Evolutionary conservation across 805 yeast species (phyloP).

Genomic region (Blastobotrys attinorum): DNA sequence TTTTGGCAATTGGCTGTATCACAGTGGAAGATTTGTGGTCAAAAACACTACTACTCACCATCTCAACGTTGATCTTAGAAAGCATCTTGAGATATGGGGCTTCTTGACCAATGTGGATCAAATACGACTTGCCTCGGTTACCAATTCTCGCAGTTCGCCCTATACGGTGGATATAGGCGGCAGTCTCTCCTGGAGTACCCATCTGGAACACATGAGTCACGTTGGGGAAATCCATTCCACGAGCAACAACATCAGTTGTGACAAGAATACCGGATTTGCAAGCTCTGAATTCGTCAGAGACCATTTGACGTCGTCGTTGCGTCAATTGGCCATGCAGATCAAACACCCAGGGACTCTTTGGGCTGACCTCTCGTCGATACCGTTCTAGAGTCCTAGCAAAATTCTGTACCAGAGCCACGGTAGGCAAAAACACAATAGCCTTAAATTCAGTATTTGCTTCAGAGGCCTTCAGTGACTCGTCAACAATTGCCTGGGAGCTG

Average conservation of each 20-base stretch:
- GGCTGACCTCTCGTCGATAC: background rate
- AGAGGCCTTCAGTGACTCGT: constrained; percentile 26
- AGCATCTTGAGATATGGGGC: constrained; percentile 39
- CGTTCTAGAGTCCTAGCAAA: constrained; percentile 36
- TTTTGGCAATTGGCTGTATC: background rate
- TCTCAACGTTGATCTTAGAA: constrained; percentile 2
- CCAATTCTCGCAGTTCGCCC: constrained; percentile 98
- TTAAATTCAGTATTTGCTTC: constrained; percentile 40
- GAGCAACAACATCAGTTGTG: constrained; percentile 89
- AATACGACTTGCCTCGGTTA: constrained; percentile 58
- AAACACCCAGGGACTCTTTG: constrained; percentile 7
- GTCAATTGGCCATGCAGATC: constrained; percentile 65
- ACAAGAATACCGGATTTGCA: constrained; percentile 51
- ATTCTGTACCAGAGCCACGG: constrained; percentile 60
- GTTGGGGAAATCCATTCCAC: constrained; percentile 93
- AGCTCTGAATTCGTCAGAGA: constrained; percentile 47
- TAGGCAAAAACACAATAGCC: constrained; percentile 77
- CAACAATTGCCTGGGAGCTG: constrained; percentile 40
- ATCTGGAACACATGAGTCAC: constrained; percentile 81
- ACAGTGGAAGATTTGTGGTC: background rate
- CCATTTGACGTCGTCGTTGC: constrained; percentile 58
- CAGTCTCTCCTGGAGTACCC: constrained; percentile 62
- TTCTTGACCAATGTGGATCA: constrained; percentile 53
- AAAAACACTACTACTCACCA: constrained; percentile 2
- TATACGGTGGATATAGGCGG: constrained; percentile 86